Conservation (phyloP, 2,329 filamentous ascomycete genomes). For the Hortaea werneckii region DNA sequence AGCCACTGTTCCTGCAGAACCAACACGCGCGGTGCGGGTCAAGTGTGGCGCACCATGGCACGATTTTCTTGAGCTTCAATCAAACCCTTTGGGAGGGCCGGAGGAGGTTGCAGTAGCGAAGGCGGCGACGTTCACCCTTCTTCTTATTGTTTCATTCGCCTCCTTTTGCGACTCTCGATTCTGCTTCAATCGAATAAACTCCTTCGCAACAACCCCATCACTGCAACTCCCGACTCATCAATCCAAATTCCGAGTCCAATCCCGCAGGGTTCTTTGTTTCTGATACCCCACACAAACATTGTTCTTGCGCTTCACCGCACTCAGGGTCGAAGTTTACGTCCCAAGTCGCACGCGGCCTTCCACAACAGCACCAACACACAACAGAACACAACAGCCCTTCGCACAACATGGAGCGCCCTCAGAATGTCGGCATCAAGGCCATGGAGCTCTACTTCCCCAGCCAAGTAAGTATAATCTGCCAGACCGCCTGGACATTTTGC, state of each 20-base stretch:
- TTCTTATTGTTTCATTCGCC: too few species aligned
- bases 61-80: neutral
- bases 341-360: conserved; percentile 19
- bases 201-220: neutral
- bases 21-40: neutral
- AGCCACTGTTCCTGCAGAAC: neutral
- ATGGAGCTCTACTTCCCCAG: conserved; percentile 46
- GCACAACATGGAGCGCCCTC: conserved; percentile 33
- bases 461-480: conserved; percentile 32
- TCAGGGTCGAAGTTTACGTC: conserved; percentile 24
- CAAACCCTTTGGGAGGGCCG: neutral
- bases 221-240: neutral
- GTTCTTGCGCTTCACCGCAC: conserved; percentile 1
- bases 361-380: neutral
- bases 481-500: conserved; percentile 23
- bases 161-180: neutral
- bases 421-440: conserved; percentile 45
- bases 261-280: neutral
- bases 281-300: conserved; percentile 2
- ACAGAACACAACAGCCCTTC: neutral
- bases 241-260: neutral
- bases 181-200: neutral
- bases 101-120: too few species aligned
- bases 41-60: neutral
- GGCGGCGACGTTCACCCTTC: too few species aligned